phyloP scores from a whole-genome alignment of 805 yeast genomes.

The Trichomonascus vanleenenianus region DNA sequence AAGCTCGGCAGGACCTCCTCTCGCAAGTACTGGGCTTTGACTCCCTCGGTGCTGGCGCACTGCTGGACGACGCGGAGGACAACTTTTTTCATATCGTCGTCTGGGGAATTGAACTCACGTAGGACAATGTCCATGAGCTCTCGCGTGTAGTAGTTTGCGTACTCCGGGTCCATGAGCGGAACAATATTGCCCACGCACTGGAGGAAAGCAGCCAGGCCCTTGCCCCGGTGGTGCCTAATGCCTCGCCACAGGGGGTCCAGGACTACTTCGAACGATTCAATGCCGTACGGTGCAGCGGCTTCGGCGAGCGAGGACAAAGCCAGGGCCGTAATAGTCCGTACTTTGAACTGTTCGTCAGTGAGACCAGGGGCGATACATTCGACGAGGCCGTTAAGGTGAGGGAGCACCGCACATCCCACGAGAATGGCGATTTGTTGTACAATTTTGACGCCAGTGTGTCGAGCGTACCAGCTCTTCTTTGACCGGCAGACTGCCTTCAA shows the following conservation, averaged over 20 bases:
- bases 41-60: constrained; percentile 53
- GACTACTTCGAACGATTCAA: constrained; percentile 70
- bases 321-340: constrained; percentile 62
- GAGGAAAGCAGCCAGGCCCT: constrained; percentile 64
- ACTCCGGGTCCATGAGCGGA: constrained; percentile 81
- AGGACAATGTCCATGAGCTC: constrained; percentile 61
- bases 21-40: constrained; percentile 41
- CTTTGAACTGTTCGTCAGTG: constrained; percentile 58
- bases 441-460: constrained; percentile 73
- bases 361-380: constrained; percentile 52
- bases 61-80: constrained; percentile 61
- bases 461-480: constrained; percentile 69
- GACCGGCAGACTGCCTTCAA: constrained; percentile 71
- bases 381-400: constrained; percentile 60
- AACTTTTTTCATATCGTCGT: constrained; percentile 77
- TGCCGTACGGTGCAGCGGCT: constrained; percentile 79
- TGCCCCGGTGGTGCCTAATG: constrained; percentile 67
- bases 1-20: constrained; percentile 53
- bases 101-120: constrained; percentile 73
- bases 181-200: constrained; percentile 72
- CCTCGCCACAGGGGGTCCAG: constrained; percentile 80
- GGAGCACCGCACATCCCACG: constrained; percentile 66
- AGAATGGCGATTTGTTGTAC: constrained; percentile 68
- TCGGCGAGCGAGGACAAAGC: constrained; percentile 74
- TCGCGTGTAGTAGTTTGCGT: constrained; percentile 66